Evolutionary conservation across 768 basidiomycete species (phyloP).

Genomic region (Boletus sp.): DNA sequence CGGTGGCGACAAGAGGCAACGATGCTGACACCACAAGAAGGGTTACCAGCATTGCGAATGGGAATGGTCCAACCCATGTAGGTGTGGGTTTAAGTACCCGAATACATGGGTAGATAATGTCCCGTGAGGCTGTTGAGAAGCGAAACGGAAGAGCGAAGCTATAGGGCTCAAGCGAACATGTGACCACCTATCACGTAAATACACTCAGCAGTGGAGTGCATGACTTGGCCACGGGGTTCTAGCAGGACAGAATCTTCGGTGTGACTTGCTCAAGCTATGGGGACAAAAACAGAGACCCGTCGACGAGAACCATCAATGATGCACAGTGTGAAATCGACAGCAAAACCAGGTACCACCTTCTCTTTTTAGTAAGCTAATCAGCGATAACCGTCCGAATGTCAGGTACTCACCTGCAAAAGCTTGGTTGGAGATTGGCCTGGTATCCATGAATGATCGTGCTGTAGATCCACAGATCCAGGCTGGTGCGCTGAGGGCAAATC

Average conservation of each 20-base stretch:
- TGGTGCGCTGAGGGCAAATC: neutral
- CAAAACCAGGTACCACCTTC: neutral
- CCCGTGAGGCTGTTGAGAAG: neutral
- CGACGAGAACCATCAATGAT: neutral
- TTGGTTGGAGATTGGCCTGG: neutral
- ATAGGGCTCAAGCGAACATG: neutral
- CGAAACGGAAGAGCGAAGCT: neutral
- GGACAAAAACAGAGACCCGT: neutral
- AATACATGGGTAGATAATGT: neutral
- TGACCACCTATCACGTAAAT: neutral
- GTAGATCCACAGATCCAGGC: neutral
- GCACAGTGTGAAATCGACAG: neutral
- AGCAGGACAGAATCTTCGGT: neutral
- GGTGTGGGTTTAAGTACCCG: neutral
- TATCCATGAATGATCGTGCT: neutral
- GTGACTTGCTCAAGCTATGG: neutral
- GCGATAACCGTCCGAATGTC: neutral
- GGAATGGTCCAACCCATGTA: neutral
- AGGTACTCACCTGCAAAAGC: neutral
- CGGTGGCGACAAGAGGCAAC: neutral
- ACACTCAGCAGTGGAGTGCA: neutral
- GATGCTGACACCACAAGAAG: neutral
- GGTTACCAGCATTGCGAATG: neutral
- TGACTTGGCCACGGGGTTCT: neutral
- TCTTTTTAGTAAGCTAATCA: neutral